A percentile compares a stretch with the other conserved stretches of the same genome.
These are phyloP conservation scores for Globisporangium mamillatum DNA, from an alignment of 352 stramenopile genomes.

Conservation along the genomic window DNA sequence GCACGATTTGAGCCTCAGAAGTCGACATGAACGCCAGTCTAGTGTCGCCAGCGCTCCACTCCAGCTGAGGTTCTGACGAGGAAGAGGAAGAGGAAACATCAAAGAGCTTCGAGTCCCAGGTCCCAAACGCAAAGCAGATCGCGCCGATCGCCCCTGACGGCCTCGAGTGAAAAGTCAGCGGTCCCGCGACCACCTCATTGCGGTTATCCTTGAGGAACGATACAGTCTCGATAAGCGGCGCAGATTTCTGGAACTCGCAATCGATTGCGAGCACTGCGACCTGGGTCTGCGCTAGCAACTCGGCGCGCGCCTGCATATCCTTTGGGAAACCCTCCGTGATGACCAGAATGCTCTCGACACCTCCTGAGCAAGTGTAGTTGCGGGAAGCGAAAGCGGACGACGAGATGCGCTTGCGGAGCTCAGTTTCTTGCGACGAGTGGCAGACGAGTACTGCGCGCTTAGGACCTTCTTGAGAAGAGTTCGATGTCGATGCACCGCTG, in stretches of 20 bases:
- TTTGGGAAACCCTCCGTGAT: conserved; percentile 37
- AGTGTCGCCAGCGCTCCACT: not conserved
- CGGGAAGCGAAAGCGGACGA: not conserved
- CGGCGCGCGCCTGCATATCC: conserved; percentile 30
- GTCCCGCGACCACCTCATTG: conserved; percentile 34
- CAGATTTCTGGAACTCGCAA: conserved; percentile 30
- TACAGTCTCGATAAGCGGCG: conserved; percentile 35
- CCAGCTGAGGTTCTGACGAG: not conserved
- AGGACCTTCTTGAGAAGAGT: not conserved
- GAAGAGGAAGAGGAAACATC: not conserved
- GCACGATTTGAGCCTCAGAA: conserved; percentile 1
- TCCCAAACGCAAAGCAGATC: conserved; percentile 41
- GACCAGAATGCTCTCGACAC: conserved; percentile 18
- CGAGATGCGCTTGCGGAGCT: conserved; percentile 17
- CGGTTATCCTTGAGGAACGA: conserved; percentile 52
- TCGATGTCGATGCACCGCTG: conserved; percentile 22
- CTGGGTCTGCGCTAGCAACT: conserved; percentile 25
- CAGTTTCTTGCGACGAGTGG: conserved; percentile 20
- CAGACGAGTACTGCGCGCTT: conserved; percentile 23
- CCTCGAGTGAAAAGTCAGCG: conserved; percentile 36
- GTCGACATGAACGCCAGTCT: conserved; percentile 17
- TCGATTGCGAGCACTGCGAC: conserved; percentile 42
- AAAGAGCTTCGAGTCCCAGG: conserved; percentile 40
- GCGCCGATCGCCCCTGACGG: conserved; percentile 45
- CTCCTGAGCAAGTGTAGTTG: not conserved